Base-by-base conservation (phyloP, 371 early-diverging fungal genomes). In the Rozella allomycis region DNA sequence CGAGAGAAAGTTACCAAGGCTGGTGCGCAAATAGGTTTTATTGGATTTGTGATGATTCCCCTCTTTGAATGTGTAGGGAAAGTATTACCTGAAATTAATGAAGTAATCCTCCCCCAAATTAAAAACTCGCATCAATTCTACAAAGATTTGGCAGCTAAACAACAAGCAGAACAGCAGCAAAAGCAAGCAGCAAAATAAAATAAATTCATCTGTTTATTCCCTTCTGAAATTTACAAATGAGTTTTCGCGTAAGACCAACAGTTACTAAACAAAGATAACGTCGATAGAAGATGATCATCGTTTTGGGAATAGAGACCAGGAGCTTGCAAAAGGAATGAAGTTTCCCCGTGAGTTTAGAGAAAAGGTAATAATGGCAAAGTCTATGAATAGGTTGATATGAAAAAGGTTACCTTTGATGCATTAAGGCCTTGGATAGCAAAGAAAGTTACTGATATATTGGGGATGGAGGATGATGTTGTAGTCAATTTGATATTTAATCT, bases 401-500 rank as follows among this genome's bases (percentile, higher is more conserved):
- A 68, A 38, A 85, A 83, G 38, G 81, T 93, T 25, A 78, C 85
- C 40, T 31, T 84, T 45, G 40, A 56, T 13, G 67, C 79, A 31
- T 58, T 84, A 39, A 53, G 72, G 45, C 58, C 74, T 30, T 90
- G 94, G 90, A 74, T 88, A 30, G 54, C 71, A 2, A 58, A 52
- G 34, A 66, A 67, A 35, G 54, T 87, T n/a, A 60, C 55, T 17
- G 69, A 77, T 21, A 37, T 80, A 8, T 61, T 93, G 20, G 85
- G 85, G 1, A 54, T 86, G 25, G 94, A 93, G 34, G 94, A 93
- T 51, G 94, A 93, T 38, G 69, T 93, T 2, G 69, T 87, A 2
- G 58, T 78, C 26, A 80, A 83, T 30, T 82, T 71, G 46, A 63
- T 86, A 0, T 70, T 74, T 40, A 70, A 71, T 22, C 49, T 81